Conservation (phyloP, 495 filamentous ascomycete species). For the Tuber magnatum region DNA sequence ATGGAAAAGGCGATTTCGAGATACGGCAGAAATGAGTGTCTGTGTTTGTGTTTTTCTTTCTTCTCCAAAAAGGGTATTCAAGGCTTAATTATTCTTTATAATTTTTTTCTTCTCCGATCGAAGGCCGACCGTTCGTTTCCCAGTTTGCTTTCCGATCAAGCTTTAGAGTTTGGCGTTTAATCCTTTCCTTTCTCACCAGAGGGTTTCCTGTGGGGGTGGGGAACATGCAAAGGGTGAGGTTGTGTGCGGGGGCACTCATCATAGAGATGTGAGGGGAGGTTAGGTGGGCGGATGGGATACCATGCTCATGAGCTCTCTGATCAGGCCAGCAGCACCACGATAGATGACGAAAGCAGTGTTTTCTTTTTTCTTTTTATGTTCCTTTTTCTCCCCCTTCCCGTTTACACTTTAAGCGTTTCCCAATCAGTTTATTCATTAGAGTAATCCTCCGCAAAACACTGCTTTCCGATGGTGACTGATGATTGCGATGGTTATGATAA, state of each 20-base stretch:
- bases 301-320: neutral
- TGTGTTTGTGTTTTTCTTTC: neutral
- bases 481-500: neutral
- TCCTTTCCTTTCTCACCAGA: neutral
- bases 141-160: neutral
- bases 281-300: neutral
- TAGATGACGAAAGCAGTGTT: neutral
- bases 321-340: neutral
- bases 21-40: neutral
- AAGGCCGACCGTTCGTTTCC: neutral
- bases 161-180: slow-evolving; percentile 5
- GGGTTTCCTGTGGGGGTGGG: neutral
- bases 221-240: neutral
- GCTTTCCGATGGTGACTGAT: neutral
- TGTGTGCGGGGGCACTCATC: neutral
- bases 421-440: neutral
- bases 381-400: neutral
- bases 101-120: neutral
- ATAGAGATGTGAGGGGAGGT: neutral
- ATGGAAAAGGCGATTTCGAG: neutral
- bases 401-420: neutral
- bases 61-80: neutral
- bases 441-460: neutral
- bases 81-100: neutral
- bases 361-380: neutral